Evolutionary conservation across 306 rosid genomes (phyloP).

Genomic region (Cyclanthera cordifolia): DNA sequence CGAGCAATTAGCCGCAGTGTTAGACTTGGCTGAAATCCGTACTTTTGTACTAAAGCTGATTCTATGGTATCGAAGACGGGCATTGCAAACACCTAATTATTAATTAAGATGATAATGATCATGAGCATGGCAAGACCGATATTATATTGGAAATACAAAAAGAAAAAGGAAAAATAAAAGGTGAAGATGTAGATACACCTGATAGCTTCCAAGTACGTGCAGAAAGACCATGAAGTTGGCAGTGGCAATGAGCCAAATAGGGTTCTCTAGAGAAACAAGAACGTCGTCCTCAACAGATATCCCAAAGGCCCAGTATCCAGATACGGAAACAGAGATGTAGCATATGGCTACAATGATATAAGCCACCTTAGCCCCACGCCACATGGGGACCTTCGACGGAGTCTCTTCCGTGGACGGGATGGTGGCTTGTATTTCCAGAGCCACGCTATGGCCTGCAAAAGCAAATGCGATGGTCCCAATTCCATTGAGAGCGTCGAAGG

Average conservation of each 20-base stretch:
- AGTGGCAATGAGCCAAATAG: slow-evolving; percentile 38
- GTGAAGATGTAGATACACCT: slow-evolving; percentile 18
- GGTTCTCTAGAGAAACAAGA: slow-evolving; percentile 43
- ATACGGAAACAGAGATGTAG: slow-evolving; percentile 31
- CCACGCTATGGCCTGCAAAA: slow-evolving; percentile 58
- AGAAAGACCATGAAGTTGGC: slow-evolving; percentile 60
- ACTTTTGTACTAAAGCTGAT: slow-evolving; percentile 26
- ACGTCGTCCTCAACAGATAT: slow-evolving; percentile 43
- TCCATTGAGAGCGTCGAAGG: slow-evolving; percentile 40
- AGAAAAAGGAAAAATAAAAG: too few relatives aligned
- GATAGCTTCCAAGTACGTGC: slow-evolving; percentile 63
- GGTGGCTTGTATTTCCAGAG: slow-evolving; percentile 60
- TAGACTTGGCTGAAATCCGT: slow-evolving; percentile 20
- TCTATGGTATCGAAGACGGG: slow-evolving; percentile 53
- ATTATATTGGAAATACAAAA: too few relatives aligned
- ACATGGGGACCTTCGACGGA: slow-evolving; percentile 56
- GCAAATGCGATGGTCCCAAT: slow-evolving; percentile 64
- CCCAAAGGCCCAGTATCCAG: slow-evolving; percentile 70
- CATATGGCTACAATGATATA: slow-evolving; percentile 37
- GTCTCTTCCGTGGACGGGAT: slow-evolving; percentile 41
- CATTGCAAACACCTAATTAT: slow-evolving; percentile 40
- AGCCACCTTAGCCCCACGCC: slow-evolving; percentile 44
- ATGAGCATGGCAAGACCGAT: too few relatives aligned
- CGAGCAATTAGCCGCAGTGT: slow-evolving; percentile 27
- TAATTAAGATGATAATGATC: too few relatives aligned